Evolutionary conservation across 2,329 filamentous ascomycete genomes (phyloP).

Genomic region (Neonectria faginata): DNA sequence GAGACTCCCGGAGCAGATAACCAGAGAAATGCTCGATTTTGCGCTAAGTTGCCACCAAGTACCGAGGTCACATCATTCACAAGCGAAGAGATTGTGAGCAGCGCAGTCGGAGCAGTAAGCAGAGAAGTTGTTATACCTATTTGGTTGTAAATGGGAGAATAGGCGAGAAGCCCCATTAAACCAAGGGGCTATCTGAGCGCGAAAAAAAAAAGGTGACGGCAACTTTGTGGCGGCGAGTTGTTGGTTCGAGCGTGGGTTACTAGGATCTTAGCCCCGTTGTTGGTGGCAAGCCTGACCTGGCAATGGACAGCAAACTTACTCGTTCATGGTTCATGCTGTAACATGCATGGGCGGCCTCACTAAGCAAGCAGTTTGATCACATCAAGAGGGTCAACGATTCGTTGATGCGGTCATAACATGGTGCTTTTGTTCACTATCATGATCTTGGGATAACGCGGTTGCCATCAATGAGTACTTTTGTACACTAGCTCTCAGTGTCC

Average conservation of each 20-base stretch:
- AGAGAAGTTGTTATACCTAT: not conserved
- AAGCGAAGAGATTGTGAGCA: not conserved
- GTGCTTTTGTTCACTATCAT: not conserved
- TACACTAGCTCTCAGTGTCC: conserved; percentile 19
- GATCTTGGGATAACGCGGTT: not conserved
- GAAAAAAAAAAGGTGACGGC: not conserved
- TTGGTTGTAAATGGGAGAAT: not conserved
- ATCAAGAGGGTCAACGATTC: not conserved
- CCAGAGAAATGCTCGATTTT: not conserved
- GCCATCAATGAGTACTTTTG: not conserved
- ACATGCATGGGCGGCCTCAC: not conserved
- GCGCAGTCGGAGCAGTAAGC: not conserved
- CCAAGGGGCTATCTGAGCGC: not conserved
- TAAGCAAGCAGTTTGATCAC: not conserved
- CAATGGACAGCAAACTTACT: not conserved
- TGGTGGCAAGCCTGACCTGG: not conserved
- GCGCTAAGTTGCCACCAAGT: conserved; percentile 2
- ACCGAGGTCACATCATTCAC: not conserved
- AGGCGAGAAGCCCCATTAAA: not conserved
- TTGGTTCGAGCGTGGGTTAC: not conserved
- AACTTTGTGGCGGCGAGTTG: not conserved
- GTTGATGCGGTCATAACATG: no score
- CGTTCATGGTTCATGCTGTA: not conserved
- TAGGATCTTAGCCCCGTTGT: not conserved
- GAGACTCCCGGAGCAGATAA: not conserved